Evolutionary conservation across 2,329 filamentous ascomycete genomes (phyloP), one percentile per base, ranked within the genome.

Genomic region (Madurella fahalii): DNA sequence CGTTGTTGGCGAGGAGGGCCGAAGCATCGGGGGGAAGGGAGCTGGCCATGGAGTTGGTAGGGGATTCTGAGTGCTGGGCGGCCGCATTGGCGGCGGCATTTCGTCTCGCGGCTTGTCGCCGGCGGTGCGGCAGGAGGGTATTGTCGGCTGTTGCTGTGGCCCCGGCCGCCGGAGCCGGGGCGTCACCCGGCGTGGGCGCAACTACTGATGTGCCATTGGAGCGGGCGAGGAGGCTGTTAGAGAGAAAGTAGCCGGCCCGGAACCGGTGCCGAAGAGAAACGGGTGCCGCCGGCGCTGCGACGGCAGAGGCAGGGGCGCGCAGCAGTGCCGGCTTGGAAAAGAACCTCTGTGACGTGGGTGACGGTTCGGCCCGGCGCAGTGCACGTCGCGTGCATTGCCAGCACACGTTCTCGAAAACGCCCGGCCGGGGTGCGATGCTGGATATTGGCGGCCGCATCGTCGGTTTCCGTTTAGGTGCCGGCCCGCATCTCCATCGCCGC

Each of bases 1-100:
- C 83, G 46, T 71, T 72, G 47, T 73, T 74, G 40, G 82, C 76
- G 18, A 86, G 76, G 15, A 78, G 69, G 4, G 82, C 79, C 4
- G 83, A 85, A 17, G 70, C 66, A 53, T 71, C 69, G 40, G 63
- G 65, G 0, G 67, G 65, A 3, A 71, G 65, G 25, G 56, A 54
- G 17, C 48, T 25, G 9, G 47, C 51, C 51, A 57, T 57, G 13
- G 55, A 57, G 44, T 57, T 53, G 30, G 51, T 45, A 15, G 50
- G 8, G 39, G 41, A 42, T 17, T 25, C 39, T 32, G 48, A 31
- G 44, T 48, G 42, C 17, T 39, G 18, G 47, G 42, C 11, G 4
- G 9, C 34, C 44, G 39, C 18, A 42, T 37, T 31, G 20, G 37
- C 57, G 12, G 53, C 54, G 37, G 61, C 61, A 47, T 60, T 52